Evolutionary conservation across 2,329 filamentous ascomycete genomes (phyloP).

Genomic region (Chalara sp.): DNA sequence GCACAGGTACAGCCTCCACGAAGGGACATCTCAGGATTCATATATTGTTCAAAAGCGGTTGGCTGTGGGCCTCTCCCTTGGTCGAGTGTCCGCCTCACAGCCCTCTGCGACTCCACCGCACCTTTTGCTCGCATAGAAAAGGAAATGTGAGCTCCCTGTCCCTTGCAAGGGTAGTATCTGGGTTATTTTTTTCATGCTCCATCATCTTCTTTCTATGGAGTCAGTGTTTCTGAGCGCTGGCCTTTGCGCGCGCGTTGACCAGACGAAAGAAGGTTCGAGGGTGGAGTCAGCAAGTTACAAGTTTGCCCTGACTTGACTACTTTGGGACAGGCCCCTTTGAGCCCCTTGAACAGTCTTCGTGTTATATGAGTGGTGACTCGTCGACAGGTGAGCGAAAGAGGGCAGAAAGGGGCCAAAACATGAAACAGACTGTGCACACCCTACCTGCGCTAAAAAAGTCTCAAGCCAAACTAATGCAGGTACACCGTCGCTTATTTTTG

Average conservation of each 20-base stretch:
- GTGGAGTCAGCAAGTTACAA: no score
- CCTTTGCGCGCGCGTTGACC: constrained; percentile 3
- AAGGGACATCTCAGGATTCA: constrained; percentile 1
- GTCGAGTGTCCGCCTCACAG: neutral
- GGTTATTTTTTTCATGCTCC: neutral
- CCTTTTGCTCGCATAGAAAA: neutral
- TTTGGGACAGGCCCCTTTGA: no score
- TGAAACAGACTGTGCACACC: no score
- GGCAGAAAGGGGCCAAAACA: no score
- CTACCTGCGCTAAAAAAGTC: no score
- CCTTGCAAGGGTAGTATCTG: neutral
- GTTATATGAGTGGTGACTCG: no score
- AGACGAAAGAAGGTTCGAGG: neutral
- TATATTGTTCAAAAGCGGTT: constrained; percentile 1
- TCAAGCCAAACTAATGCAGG: no score
- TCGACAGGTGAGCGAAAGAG: no score
- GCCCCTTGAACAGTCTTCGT: no score
- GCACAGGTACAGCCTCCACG: neutral
- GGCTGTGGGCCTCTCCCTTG: neutral
- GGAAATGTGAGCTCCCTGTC: neutral
- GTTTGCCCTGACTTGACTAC: no score
- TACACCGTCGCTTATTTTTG: no score
- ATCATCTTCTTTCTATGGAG: neutral
- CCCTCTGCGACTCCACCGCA: neutral
- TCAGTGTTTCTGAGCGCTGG: neutral